Evolutionary conservation across 2,329 filamentous ascomycete species (phyloP).

Genomic region (Nothophoma quercina): DNA sequence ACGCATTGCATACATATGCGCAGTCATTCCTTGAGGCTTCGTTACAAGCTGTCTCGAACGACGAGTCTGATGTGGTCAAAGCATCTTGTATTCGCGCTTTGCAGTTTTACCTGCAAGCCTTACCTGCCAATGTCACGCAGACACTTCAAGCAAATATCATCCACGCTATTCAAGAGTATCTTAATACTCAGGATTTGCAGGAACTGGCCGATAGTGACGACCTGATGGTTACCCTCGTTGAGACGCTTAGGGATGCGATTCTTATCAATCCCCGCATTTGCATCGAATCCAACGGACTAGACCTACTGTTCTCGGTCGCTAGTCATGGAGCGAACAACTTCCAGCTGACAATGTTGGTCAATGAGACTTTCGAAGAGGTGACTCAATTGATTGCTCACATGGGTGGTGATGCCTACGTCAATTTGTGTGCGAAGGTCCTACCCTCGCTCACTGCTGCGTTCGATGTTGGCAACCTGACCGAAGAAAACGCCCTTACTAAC

Average conservation of each 20-base stretch:
- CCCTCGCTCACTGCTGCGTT: constrained; percentile 89
- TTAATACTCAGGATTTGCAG: constrained; percentile 79
- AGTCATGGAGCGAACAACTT: constrained; percentile 90
- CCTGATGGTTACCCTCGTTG: constrained; percentile 86
- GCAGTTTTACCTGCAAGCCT: constrained; percentile 69
- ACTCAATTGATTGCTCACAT: constrained; percentile 71
- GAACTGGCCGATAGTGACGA: constrained; percentile 91
- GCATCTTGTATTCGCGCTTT: constrained; percentile 89
- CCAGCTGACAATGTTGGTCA: constrained; percentile 86
- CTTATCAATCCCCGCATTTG: constrained; percentile 78
- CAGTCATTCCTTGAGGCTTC: constrained; percentile 73
- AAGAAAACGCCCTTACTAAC: constrained; percentile 84
- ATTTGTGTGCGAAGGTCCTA: constrained; percentile 83
- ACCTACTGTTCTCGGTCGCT: constrained; percentile 86
- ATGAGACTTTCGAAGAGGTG: constrained; percentile 90
- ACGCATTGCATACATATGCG: constrained; percentile 62
- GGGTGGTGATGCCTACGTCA: constrained; percentile 73
- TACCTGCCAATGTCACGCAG: constrained; percentile 59
- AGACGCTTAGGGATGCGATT: constrained; percentile 84
- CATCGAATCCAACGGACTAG: constrained; percentile 77
- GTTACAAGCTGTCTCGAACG: constrained; percentile 76
- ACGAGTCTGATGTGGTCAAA: constrained; percentile 86
- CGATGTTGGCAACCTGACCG: constrained; percentile 83
- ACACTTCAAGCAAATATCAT: constrained; percentile 69
- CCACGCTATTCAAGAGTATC: constrained; percentile 71